Conservation (phyloP, 306 rosid species). For the Morella rubra region DNA sequence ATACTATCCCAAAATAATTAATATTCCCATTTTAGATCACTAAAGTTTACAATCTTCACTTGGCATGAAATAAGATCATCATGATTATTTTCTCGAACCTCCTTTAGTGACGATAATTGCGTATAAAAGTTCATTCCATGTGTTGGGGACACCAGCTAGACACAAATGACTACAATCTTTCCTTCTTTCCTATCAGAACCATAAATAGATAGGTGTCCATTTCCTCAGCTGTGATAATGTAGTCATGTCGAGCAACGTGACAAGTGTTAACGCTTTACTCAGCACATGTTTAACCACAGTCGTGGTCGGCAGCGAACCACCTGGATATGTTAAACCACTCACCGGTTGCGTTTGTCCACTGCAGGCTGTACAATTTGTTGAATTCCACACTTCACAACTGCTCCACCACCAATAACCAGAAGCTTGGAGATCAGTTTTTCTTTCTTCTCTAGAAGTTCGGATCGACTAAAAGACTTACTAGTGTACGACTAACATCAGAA, state of each 20-base stretch:
- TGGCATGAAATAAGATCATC: too few species aligned
- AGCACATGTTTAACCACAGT: constrained; percentile 26
- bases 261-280: constrained; percentile 1
- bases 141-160: constrained; percentile 40
- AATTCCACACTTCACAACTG: constrained; percentile 34
- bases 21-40: too few species aligned
- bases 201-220: constrained; percentile 34
- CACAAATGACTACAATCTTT: constrained; percentile 45
- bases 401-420: not conserved
- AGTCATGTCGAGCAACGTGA: constrained; percentile 30
- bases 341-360: constrained; percentile 25
- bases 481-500: too few species aligned
- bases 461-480: too few species aligned
- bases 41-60: not conserved
- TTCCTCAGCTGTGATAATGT: constrained; percentile 37
- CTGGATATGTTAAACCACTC: constrained; percentile 20
- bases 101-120: constrained; percentile 8
- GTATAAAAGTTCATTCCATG: constrained; percentile 32
- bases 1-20: too few species aligned
- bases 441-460: too few species aligned
- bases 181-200: constrained; percentile 26
- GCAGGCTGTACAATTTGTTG: constrained; percentile 20
- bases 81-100: not conserved
- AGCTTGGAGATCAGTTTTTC: too few species aligned
- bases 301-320: constrained; percentile 15